Evolutionary conservation across 73 alveolate species (phyloP).

Genomic region (Paramecium bursaria): DNA sequence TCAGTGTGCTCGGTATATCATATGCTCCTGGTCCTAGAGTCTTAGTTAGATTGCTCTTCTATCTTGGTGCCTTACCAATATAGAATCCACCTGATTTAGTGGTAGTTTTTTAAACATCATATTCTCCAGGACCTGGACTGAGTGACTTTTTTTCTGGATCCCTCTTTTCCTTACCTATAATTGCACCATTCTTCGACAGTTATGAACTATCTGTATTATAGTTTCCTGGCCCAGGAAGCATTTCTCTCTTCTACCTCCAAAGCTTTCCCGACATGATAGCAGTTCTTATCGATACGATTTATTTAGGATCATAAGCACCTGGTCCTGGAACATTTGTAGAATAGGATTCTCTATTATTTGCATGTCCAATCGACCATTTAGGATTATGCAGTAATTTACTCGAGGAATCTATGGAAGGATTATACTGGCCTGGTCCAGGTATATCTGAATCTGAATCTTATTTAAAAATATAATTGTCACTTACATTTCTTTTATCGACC

Average conservation of each 20-base stretch:
- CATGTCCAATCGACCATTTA: conserved; percentile 6
- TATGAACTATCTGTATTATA: conserved; percentile 12
- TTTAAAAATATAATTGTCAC: background rate
- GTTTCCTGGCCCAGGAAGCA: conserved; percentile 4
- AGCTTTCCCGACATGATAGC: conserved; percentile 3
- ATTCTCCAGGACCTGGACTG: conserved; percentile 50
- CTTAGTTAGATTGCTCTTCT: background rate
- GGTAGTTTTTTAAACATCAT: too few species aligned
- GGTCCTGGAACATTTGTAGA: conserved; percentile 50
- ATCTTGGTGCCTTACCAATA: conserved; percentile 23
- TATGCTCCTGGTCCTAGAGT: conserved; percentile 51
- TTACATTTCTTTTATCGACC: background rate
- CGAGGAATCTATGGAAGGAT: background rate
- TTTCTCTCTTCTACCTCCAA: background rate
- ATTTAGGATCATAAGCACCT: conserved; percentile 6
- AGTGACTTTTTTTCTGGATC: background rate
- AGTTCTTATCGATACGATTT: background rate
- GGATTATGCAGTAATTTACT: background rate
- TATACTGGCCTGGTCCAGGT: background rate
- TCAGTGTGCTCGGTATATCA: conserved; percentile 33
- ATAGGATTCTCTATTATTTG: too few species aligned
- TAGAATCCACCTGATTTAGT: too few species aligned
- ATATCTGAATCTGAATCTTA: background rate
- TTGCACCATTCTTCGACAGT: conserved; percentile 15
- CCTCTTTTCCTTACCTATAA: conserved; percentile 22